Evolutionary conservation across 2,329 filamentous ascomycete genomes (phyloP), one percentile per base, ranked within the genome.

Genomic region (Talaromyces sp.): DNA sequence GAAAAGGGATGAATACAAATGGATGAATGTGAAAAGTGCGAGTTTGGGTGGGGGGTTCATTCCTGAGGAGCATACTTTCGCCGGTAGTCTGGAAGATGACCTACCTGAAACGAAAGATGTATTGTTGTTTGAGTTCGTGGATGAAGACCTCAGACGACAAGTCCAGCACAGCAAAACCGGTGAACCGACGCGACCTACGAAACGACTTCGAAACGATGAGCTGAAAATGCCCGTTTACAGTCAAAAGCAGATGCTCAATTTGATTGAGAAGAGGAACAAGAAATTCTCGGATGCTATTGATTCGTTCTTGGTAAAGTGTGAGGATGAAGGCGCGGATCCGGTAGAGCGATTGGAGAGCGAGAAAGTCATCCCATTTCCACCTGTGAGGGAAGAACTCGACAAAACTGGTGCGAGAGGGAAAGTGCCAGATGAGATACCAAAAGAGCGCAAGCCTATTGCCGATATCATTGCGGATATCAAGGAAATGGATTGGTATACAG

Each of bases 181-280:
- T 1, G 85, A 92, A 70, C 81, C 86, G 0, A 84, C 81, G 0
- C 88, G 86, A 56, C 81, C 88, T 0, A 84, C 80, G 11, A 81
- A 85, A 58, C 89, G 84, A 66, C 77, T 91, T 62, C 81, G 84
- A 59, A 83, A 92, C 19, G 91, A 96, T 67, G 85, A 90, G 60
- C 70, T 97, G 64, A 95, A 89, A 73, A 91, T 97, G 85, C 94
- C 93, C 0, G 89, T 96, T 8, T 97, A 86, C 75, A 91, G 90
- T 62, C 92, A 96, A 73, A 92, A 92, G 72, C 91, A 96, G 74
- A 91, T 97, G 88, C 86, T 89, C 69, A 83, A 81, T 54, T 72
- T 97, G 64, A 97, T 99, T 65, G 91, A 93, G 73, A 94, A 93
- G 75, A 81, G 94, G 50, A 97, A 97, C 67, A 77, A 78, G 55